These are phyloP conservation scores for Glutinoglossum americanum DNA, from an alignment of 495 filamentous ascomycete species.

Conservation along the genomic window DNA sequence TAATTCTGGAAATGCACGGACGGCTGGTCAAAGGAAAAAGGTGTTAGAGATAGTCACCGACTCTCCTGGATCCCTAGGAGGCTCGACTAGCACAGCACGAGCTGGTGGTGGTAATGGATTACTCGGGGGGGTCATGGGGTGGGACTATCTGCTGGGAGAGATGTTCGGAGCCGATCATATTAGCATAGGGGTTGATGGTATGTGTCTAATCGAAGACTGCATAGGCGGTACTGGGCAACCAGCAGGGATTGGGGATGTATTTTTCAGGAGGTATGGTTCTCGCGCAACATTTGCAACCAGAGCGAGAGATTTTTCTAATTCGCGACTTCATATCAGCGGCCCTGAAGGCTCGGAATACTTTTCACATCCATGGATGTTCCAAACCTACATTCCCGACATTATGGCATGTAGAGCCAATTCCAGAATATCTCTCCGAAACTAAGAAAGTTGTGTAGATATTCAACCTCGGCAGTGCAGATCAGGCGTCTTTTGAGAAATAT, in stretches of 20 bases:
- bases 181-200: conserved; percentile 17
- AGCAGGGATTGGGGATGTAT: conserved; percentile 18
- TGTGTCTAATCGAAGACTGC: conserved; percentile 19
- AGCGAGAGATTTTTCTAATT: not conserved
- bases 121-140: conserved; percentile 19
- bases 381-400: conserved; percentile 17
- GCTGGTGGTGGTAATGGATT: conserved; percentile 12
- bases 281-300: not conserved
- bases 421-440: not conserved
- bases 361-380: conserved; percentile 18
- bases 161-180: conserved; percentile 21
- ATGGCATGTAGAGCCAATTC: conserved; percentile 9
- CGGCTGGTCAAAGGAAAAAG: conserved; percentile 9
- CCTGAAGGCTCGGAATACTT: conserved; percentile 16
- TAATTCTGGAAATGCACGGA: not conserved
- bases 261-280: conserved; percentile 18
- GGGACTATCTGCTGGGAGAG: conserved; percentile 22
- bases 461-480: conserved; percentile 17
- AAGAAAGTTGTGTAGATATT: conserved; percentile 12
- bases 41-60: conserved; percentile 20
- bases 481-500: conserved; percentile 13
- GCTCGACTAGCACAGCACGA: conserved; percentile 4
- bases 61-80: conserved; percentile 9
- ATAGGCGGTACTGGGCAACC: conserved; percentile 17
- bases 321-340: conserved; percentile 10